phyloP scores from a whole-genome alignment of 306 rosid genomes.

The Rosa rugosa region DNA sequence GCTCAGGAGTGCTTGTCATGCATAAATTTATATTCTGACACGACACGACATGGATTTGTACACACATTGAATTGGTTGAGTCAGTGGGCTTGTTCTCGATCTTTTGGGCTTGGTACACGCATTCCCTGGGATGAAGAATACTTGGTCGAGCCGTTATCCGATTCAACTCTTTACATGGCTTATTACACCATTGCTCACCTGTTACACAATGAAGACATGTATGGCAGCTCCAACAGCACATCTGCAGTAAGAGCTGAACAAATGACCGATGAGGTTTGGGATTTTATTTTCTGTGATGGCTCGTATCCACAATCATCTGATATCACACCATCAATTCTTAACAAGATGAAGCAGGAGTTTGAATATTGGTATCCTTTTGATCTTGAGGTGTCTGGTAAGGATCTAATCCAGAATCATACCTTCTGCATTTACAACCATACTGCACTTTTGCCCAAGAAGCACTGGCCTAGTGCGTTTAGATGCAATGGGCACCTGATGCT shows the following conservation, averaged over 20 bases:
- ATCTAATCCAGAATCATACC: not conserved
- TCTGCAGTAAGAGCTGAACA: not conserved
- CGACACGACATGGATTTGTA: not conserved
- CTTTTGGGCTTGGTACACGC: not conserved
- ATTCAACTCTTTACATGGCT: not conserved
- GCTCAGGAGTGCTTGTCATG: constrained; percentile 59
- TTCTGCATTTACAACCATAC: not conserved
- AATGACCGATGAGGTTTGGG: not conserved
- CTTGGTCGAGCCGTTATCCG: not conserved
- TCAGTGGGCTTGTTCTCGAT: not conserved
- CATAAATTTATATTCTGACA: not conserved
- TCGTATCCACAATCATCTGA: not conserved
- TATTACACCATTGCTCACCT: not conserved
- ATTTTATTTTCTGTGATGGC: not conserved
- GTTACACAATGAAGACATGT: not conserved
- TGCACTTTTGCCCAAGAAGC: not conserved
- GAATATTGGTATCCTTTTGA: not conserved
- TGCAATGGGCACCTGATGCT: not conserved
- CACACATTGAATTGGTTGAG: not conserved
- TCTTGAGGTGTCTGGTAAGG: not conserved
- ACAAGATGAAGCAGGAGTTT: not conserved
- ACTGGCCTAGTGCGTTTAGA: not conserved
- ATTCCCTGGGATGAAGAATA: not conserved
- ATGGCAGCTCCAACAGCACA: not conserved
- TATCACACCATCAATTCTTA: not conserved